A percentile compares a stretch with the other conserved stretches of the same genome.
phyloP scores from a whole-genome alignment of 768 basidiomycete genomes.

The Boletus pseudopeckii region DNA sequence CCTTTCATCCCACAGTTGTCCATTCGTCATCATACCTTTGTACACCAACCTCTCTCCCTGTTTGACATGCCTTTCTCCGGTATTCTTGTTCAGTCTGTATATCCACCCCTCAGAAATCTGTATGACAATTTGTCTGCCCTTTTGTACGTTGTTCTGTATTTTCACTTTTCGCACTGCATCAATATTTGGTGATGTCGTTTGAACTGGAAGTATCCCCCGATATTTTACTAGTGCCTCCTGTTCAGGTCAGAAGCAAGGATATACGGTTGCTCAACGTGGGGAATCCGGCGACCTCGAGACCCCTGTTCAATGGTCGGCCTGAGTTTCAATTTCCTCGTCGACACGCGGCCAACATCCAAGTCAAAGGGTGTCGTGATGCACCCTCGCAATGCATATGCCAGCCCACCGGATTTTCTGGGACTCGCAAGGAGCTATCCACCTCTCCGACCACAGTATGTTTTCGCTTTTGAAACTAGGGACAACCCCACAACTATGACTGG shows the following conservation, averaged over 20 bases:
- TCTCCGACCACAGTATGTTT: slow-evolving; percentile 51
- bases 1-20: not conserved
- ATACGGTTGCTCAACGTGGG: no score
- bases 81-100: not conserved
- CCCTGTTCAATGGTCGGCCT: no score
- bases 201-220: no score
- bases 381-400: slow-evolving; percentile 45
- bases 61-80: not conserved
- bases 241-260: no score
- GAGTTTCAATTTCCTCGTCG: no score
- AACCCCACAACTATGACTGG: slow-evolving; percentile 7
- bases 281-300: no score
- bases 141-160: not conserved
- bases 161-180: no score
- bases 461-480: not conserved
- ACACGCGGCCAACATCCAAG: slow-evolving; percentile 10
- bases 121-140: not conserved
- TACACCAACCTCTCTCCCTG: not conserved
- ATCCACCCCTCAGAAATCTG: not conserved
- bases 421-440: slow-evolving; percentile 58
- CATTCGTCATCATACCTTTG: not conserved
- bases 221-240: no score
- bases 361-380: slow-evolving; percentile 34
- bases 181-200: no score
- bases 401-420: slow-evolving; percentile 52